Percentiles rank a stretch among this genome's conserved stretches.
Evolutionary conservation across 805 yeast species (phyloP).

Genomic region (Candida xiaguanensis): DNA sequence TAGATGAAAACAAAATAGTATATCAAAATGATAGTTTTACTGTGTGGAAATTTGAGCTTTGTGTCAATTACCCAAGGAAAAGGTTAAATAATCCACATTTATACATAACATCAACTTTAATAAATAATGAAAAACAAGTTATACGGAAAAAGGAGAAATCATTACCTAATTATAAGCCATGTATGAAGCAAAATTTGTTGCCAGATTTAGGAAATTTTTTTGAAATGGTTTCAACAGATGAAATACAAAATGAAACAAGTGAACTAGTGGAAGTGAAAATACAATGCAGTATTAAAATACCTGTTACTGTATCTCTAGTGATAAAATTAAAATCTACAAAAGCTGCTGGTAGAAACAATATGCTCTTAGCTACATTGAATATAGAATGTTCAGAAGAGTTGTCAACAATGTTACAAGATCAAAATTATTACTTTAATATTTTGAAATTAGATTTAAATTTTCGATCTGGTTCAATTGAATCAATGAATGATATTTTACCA

Average conservation of each 20-base stretch:
- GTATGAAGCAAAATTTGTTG: conserved; percentile 13
- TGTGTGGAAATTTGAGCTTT: conserved; percentile 29
- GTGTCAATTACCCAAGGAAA: conserved; percentile 28
- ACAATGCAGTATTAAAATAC: conserved; percentile 13
- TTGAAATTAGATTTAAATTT: conserved; percentile 21
- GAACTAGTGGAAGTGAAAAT: not conserved
- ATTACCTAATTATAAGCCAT: conserved; percentile 18
- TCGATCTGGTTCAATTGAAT: conserved; percentile 26
- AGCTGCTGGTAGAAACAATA: conserved; percentile 45
- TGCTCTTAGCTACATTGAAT: conserved; percentile 45
- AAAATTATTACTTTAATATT: conserved; percentile 21
- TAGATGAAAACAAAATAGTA: not conserved
- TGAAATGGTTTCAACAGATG: not conserved
- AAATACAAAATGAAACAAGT: not conserved
- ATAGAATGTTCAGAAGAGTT: conserved; percentile 45
- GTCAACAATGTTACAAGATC: conserved; percentile 11
- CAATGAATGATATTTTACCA: conserved; percentile 15
- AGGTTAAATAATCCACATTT: conserved; percentile 25
- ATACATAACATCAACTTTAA: conserved; percentile 17
- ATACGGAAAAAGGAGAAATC: conserved; percentile 4
- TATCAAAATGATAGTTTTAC: conserved; percentile 8
- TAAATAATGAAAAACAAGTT: conserved; percentile 9
- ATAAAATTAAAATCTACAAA: conserved; percentile 45
- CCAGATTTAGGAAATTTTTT: conserved; percentile 8
- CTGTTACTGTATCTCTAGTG: conserved; percentile 38